phyloP scores from a whole-genome alignment of 768 basidiomycete genomes.

The Porpolomopsis calyptriformis region DNA sequence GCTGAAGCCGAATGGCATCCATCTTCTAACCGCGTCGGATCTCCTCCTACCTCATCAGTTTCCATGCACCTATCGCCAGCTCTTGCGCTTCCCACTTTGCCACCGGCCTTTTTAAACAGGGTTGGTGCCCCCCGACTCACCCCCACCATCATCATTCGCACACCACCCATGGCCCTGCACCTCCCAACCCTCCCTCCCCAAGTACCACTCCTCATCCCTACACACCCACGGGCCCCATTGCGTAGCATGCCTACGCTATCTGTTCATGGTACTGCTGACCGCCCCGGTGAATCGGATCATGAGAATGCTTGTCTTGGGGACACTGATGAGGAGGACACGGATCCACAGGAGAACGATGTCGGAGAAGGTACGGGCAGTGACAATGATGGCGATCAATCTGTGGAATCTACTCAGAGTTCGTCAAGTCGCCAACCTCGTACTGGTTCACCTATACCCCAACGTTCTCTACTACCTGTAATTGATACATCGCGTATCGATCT shows the following conservation, averaged over 20 bases:
- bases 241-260: constrained; percentile 47
- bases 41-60: not conserved
- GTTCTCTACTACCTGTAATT: constrained; percentile 17
- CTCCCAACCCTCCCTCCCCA: constrained; percentile 37
- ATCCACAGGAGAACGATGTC: constrained; percentile 18
- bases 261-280: constrained; percentile 23
- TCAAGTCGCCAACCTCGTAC: constrained; percentile 1
- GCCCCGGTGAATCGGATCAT: constrained; percentile 27
- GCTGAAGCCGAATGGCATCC: too few relatives aligned
- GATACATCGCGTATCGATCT: constrained; percentile 25
- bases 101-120: constrained; percentile 2
- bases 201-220: not conserved
- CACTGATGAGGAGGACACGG: constrained; percentile 26
- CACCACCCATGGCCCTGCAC: constrained; percentile 35
- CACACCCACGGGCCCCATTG: constrained; percentile 22
- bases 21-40: too few relatives aligned
- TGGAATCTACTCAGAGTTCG: constrained; percentile 6
- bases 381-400: constrained; percentile 4
- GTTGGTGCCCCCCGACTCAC: constrained; percentile 32
- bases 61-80: not conserved
- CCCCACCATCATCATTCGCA: constrained; percentile 35
- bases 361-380: constrained; percentile 15
- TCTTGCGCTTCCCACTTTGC: not conserved
- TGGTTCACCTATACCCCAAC: constrained; percentile 4
- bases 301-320: constrained; percentile 25